A percentile compares a stretch with the other conserved stretches of the same genome.
These are phyloP conservation scores for Eimeria zaria DNA, from an alignment of 169 alveolate genomes.

Conservation along the genomic window DNA sequence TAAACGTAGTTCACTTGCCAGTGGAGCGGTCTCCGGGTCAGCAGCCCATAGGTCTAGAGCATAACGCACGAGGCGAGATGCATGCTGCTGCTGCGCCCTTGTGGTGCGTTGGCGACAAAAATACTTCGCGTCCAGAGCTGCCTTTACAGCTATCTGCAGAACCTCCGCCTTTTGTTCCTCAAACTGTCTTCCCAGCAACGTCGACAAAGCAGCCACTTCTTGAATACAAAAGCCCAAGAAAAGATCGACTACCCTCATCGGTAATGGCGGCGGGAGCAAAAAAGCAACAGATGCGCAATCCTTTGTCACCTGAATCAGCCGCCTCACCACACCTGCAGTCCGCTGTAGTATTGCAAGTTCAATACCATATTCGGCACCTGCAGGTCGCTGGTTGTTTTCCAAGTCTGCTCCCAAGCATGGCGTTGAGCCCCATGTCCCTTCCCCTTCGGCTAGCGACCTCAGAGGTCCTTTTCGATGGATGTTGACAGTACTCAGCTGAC, in stretches of 20 bases:
- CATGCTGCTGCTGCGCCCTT: neutral
- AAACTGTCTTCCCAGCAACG: neutral
- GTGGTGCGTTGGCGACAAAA: neutral
- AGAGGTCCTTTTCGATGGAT: neutral
- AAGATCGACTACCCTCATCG: neutral
- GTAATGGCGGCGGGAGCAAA: neutral
- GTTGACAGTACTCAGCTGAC: neutral
- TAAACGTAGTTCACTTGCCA: neutral
- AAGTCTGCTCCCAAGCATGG: neutral
- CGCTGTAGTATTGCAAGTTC: neutral
- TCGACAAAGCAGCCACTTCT: conserved; percentile 12
- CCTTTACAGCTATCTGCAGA: neutral
- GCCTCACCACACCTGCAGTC: neutral
- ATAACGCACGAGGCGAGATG: neutral
- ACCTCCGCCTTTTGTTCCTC: neutral
- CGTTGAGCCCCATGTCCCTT: neutral
- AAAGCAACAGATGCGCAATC: neutral
- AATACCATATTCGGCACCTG: neutral
- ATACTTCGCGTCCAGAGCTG: neutral
- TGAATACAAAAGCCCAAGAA: neutral
- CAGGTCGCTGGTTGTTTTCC: neutral
- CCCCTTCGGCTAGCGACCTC: neutral
- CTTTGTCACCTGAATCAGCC: neutral
- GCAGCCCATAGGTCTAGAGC: neutral
- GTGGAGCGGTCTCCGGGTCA: neutral